A percentile compares a stretch with the other conserved stretches of the same genome.
These are phyloP conservation scores for Lactarius quietus DNA, from an alignment of 768 basidiomycete genomes.

Conservation along the genomic window DNA sequence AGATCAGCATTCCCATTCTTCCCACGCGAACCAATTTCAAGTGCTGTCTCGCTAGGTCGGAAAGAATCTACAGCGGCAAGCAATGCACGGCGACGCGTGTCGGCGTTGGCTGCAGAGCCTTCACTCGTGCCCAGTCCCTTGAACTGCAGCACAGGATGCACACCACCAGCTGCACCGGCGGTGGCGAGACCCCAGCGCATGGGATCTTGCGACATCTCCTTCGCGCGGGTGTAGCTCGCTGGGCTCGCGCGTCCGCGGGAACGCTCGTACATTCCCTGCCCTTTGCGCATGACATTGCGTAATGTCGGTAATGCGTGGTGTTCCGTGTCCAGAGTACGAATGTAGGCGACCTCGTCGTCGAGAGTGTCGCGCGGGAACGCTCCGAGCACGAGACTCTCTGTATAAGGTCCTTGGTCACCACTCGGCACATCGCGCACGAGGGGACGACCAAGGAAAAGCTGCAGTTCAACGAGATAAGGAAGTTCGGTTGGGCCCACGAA, in stretches of 20 bases:
- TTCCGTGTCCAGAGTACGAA: slow-evolving; percentile 58
- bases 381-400: slow-evolving; percentile 73
- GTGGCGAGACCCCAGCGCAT: slow-evolving; percentile 68
- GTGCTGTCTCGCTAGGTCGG: slow-evolving; percentile 82
- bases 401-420: slow-evolving; percentile 54
- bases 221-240: slow-evolving; percentile 83
- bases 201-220: slow-evolving; percentile 70
- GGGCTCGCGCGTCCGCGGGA: slow-evolving; percentile 87
- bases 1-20: slow-evolving; percentile 56
- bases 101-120: slow-evolving; percentile 44
- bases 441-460: slow-evolving; percentile 85
- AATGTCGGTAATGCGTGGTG: slow-evolving; percentile 64
- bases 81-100: slow-evolving; percentile 59
- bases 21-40: slow-evolving; percentile 81
- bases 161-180: slow-evolving; percentile 45
- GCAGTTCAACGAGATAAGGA: slow-evolving; percentile 88
- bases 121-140: slow-evolving; percentile 33
- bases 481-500: slow-evolving; percentile 84
- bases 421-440: slow-evolving; percentile 51
- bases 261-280: slow-evolving; percentile 91
- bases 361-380: slow-evolving; percentile 74
- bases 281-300: slow-evolving; percentile 80
- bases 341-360: slow-evolving; percentile 82
- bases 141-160: slow-evolving; percentile 67
- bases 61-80: slow-evolving; percentile 78